These are phyloP conservation scores for Sanghuangporus sanghuang DNA, from an alignment of 1,284 basidiomycete genomes.

Conservation along the genomic window DNA sequence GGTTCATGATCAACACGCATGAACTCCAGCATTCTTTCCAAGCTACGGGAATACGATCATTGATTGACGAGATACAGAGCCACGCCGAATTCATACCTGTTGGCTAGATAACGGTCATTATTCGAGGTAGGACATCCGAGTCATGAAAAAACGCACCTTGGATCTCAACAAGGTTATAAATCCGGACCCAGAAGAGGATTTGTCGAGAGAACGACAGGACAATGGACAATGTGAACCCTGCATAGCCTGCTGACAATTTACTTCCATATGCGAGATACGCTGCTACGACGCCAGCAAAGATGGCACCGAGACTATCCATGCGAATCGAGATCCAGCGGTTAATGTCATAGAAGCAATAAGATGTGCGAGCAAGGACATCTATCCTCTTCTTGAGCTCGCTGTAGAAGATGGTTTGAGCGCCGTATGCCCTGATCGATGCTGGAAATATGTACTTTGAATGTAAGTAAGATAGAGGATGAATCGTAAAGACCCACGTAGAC, in stretches of 20 bases:
- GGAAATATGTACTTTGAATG: conserved; percentile 21
- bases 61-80: neutral
- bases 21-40: conserved; percentile 41
- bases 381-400: conserved; percentile 19
- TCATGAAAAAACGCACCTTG: conserved; percentile 3
- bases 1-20: conserved; percentile 39
- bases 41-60: conserved; percentile 17
- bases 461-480: neutral
- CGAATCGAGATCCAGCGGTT: conserved; percentile 21
- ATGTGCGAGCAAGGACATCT: conserved; percentile 18
- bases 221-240: conserved; percentile 20
- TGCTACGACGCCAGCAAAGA: conserved; percentile 19
- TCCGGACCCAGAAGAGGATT: conserved; percentile 19
- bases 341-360: conserved; percentile 21
- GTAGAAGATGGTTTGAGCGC: conserved; percentile 20
- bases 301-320: conserved; percentile 18
- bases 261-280: conserved; percentile 19
- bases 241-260: conserved; percentile 9
- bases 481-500: conserved; percentile 24
- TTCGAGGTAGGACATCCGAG: neutral
- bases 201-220: conserved; percentile 8
- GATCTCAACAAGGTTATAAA: conserved; percentile 20
- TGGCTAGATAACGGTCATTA: conserved; percentile 2
- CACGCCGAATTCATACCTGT: conserved; percentile 8
- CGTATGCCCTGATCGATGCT: conserved; percentile 26